Conservation (phyloP, 129 eudicot species). For the Artemisia annua region DNA sequence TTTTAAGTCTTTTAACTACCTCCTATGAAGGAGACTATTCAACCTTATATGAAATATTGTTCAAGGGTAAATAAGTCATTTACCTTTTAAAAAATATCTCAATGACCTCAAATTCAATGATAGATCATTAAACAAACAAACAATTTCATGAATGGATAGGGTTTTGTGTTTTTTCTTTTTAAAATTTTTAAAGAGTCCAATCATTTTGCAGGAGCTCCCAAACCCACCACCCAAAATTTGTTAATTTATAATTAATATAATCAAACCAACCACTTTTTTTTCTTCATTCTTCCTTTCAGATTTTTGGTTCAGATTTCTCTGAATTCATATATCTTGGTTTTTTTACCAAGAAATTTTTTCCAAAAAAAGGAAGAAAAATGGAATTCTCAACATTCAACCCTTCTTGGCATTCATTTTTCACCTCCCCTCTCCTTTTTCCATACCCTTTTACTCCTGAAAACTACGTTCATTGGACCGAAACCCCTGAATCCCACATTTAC, state of each 20-base stretch:
- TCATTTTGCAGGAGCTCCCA: slow-evolving; percentile 29
- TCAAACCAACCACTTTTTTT: slow-evolving; percentile 7
- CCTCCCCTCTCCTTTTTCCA: slow-evolving; percentile 64
- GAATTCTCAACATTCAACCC: slow-evolving; percentile 59
- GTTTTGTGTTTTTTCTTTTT: slow-evolving; percentile 17
- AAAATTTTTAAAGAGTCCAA: slow-evolving; percentile 24
- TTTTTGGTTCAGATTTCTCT: slow-evolving; percentile 11
- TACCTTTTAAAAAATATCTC: slow-evolving; percentile 15
- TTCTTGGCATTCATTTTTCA: slow-evolving; percentile 53
- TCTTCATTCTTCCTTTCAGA: slow-evolving; percentile 34
- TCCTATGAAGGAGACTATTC: not conserved
- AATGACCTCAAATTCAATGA: slow-evolving; percentile 34
- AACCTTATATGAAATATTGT: not conserved
- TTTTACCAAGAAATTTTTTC: slow-evolving; percentile 27
- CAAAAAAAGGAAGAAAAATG: slow-evolving; percentile 47
- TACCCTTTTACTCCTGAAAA: slow-evolving; percentile 65
- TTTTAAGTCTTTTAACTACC: not conserved
- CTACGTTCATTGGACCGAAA: slow-evolving; percentile 83
- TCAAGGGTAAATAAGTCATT: slow-evolving; percentile 34
- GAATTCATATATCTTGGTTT: slow-evolving; percentile 23
- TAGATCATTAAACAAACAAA: slow-evolving; percentile 7
- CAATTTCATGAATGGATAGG: slow-evolving; percentile 33
- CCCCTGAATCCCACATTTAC: slow-evolving; percentile 82
- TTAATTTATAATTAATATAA: slow-evolving; percentile 22
- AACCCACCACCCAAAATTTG: slow-evolving; percentile 28